Conservation (phyloP, 2,329 filamentous ascomycete species). For the Clonostachys sp. region DNA sequence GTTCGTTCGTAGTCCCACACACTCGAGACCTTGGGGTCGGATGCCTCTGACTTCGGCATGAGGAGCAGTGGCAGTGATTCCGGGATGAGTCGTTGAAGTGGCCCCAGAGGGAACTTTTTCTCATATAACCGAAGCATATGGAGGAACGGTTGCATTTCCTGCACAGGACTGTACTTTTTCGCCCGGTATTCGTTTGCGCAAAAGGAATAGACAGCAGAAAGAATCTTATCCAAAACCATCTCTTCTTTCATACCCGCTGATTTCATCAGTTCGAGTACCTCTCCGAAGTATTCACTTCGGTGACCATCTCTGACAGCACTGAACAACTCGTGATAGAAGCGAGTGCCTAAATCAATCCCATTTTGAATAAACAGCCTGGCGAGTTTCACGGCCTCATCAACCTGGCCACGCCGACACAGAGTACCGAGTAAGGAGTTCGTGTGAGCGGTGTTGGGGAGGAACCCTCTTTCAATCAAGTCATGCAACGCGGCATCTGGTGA, state of each 20-base stretch:
- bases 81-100: conserved; percentile 34
- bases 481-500: conserved; percentile 21
- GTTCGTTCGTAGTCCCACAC: conserved; percentile 21
- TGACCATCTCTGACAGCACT: no score
- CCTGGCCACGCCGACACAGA: conserved; percentile 38
- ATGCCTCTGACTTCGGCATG: background rate
- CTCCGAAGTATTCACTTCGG: conserved; percentile 26
- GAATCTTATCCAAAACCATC: conserved; percentile 26
- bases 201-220: conserved; percentile 45
- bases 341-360: no score
- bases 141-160: conserved; percentile 32
- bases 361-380: background rate
- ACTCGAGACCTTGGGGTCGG: background rate
- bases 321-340: no score
- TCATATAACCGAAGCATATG: conserved; percentile 44
- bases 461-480: conserved; percentile 50
- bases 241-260: conserved; percentile 40
- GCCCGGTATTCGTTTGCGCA: conserved; percentile 30
- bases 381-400: background rate
- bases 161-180: conserved; percentile 17
- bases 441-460: conserved; percentile 56
- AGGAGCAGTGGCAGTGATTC: conserved; percentile 24
- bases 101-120: conserved; percentile 39
- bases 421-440: conserved; percentile 69
- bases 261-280: conserved; percentile 27